Conservation (phyloP, 2,329 filamentous ascomycete genomes). For the Raffaelea ambrosiae region DNA sequence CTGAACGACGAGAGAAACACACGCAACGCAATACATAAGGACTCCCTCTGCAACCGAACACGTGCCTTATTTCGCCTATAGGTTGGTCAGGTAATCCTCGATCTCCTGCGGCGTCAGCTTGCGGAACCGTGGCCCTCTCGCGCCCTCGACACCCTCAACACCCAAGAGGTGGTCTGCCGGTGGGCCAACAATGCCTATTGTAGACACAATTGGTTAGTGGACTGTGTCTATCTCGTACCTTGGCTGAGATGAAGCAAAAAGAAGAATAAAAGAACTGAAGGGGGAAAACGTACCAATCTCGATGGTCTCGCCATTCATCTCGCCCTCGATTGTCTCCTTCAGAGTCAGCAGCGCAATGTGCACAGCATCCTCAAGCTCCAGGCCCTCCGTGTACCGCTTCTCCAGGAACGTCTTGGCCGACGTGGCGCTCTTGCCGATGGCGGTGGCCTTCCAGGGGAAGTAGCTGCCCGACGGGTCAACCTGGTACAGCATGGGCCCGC, state of each 20-base stretch:
- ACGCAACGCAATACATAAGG: conserved; percentile 1
- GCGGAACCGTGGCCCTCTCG: conserved; percentile 78
- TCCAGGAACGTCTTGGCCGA: conserved; percentile 98
- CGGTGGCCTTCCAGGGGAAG: conserved; percentile 98
- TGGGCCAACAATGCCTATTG: conserved; percentile 86
- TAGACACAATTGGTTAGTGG: background rate
- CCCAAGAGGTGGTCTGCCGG: conserved; percentile 90
- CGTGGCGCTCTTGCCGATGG: conserved; percentile 96
- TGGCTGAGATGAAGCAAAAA: background rate
- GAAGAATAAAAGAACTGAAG: background rate
- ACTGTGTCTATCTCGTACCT: background rate
- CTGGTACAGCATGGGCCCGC: conserved; percentile 95
- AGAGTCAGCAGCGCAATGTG: conserved; percentile 95
- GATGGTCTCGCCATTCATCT: conserved; percentile 98
- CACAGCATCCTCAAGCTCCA: conserved; percentile 96
- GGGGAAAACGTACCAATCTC: conserved; percentile 68
- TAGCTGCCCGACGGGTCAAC: conserved; percentile 98
- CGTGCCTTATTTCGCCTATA: conserved; percentile 47
- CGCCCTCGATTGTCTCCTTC: conserved; percentile 98
- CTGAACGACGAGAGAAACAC: background rate
- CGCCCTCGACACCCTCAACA: conserved; percentile 79
- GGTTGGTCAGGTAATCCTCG: conserved; percentile 97
- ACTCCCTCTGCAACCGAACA: no score
- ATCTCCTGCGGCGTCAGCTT: conserved; percentile 97
- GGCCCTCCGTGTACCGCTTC: conserved; percentile 95